A percentile compares a stretch with the other conserved stretches of the same genome.
phyloP scores from a whole-genome alignment of 768 basidiomycete species.

The Boletus vermiculosoides region DNA sequence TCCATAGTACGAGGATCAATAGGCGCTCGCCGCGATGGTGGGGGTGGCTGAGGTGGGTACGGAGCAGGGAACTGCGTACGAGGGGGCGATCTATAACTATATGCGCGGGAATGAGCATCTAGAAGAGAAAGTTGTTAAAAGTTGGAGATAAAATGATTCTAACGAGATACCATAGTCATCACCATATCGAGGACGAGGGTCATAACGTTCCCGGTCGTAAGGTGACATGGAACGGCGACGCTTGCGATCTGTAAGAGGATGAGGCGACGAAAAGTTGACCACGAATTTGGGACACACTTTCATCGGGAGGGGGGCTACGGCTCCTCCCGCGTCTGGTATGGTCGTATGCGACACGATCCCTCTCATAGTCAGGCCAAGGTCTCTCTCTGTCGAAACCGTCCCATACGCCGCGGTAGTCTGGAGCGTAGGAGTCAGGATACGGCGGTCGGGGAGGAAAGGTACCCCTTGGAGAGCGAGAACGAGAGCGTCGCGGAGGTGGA shows the following conservation, averaged over 20 bases:
- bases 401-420: conserved; percentile 64
- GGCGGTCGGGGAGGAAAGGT: conserved; percentile 53
- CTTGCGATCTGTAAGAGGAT: conserved; percentile 54
- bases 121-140: conserved; percentile 11
- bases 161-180: conserved; percentile 73
- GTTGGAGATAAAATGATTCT: neutral
- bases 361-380: conserved; percentile 61
- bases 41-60: conserved; percentile 42
- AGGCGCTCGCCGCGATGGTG: conserved; percentile 60
- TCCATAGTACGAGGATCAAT: conserved; percentile 81
- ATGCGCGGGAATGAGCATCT: conserved; percentile 67
- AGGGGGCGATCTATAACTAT: conserved; percentile 64
- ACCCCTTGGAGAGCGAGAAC: conserved; percentile 71
- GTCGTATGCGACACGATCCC: conserved; percentile 68
- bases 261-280: conserved; percentile 2
- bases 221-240: conserved; percentile 73
- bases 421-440: conserved; percentile 57
- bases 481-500: conserved; percentile 75
- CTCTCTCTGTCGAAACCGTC: conserved; percentile 73
- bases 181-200: conserved; percentile 76
- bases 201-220: conserved; percentile 80
- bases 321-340: conserved; percentile 71
- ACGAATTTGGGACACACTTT: conserved; percentile 42
- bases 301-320: conserved; percentile 71
- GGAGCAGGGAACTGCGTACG: conserved; percentile 47